Conservation (phyloP, 2,329 filamentous ascomycete species). For the Venturia carpophila region DNA sequence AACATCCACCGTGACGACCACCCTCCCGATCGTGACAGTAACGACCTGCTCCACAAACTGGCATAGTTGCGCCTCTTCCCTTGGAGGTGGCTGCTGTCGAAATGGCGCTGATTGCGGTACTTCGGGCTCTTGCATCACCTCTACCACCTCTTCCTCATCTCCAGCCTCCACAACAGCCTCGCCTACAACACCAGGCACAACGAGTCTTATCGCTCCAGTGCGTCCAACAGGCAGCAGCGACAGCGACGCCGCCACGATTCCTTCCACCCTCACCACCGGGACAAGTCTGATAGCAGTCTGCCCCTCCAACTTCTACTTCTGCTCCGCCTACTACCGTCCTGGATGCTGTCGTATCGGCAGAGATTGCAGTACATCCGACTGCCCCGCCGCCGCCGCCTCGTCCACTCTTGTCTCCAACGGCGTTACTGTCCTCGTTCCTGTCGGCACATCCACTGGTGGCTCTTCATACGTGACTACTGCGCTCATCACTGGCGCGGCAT, state of each 20-base stretch:
- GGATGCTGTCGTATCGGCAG: slow-evolving; percentile 86
- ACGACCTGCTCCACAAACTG: slow-evolving; percentile 38
- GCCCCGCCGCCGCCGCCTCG: slow-evolving; percentile 50
- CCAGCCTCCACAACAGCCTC: slow-evolving; percentile 22
- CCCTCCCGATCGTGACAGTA: slow-evolving; percentile 22
- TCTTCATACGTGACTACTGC: slow-evolving; percentile 16
- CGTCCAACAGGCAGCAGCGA: slow-evolving; percentile 36
- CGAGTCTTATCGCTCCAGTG: slow-evolving; percentile 34
- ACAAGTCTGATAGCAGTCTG: slow-evolving; percentile 42
- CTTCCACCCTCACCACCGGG: slow-evolving; percentile 23
- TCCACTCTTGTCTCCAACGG: slow-evolving; percentile 61
- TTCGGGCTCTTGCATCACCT: slow-evolving; percentile 31
- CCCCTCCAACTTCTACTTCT: slow-evolving; percentile 87
- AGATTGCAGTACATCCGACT: slow-evolving; percentile 74
- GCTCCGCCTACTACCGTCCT: slow-evolving; percentile 68
- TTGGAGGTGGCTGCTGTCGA: slow-evolving; percentile 43
- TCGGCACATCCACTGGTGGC: slow-evolving; percentile 37
- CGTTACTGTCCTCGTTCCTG: slow-evolving; percentile 58
- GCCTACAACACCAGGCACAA: slow-evolving; percentile 27
- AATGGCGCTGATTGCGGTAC: slow-evolving; percentile 35
- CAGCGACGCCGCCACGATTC: slow-evolving; percentile 30
- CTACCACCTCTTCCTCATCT: not conserved
- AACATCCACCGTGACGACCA: slow-evolving; percentile 24
- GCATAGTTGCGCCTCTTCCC: slow-evolving; percentile 38
- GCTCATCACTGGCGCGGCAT: slow-evolving; percentile 21